Conservation (phyloP, 352 stramenopile species). For the Phytophthora syringae region DNA sequence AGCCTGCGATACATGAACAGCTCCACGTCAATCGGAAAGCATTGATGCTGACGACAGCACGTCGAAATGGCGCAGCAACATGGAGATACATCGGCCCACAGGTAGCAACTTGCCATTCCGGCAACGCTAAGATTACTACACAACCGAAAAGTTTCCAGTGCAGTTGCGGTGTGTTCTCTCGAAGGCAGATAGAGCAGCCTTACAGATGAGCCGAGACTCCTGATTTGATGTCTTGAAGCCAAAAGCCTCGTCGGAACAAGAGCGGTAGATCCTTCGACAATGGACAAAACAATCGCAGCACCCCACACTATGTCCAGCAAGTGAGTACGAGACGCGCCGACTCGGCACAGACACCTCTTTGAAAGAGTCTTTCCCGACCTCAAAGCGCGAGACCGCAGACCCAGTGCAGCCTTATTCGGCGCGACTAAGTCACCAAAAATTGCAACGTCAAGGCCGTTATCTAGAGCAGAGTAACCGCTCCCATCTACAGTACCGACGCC, state of each 20-base stretch:
- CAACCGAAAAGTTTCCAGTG: slow-evolving; percentile 3
- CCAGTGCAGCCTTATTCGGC: not conserved
- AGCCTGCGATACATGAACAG: slow-evolving; percentile 18
- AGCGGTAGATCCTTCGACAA: slow-evolving; percentile 9
- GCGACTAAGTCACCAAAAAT: slow-evolving; percentile 26
- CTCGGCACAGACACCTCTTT: not conserved
- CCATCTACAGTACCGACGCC: slow-evolving; percentile 9
- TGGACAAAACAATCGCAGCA: not conserved
- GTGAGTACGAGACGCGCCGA: slow-evolving; percentile 5
- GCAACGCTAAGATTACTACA: too few species aligned
- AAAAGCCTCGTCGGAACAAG: slow-evolving; percentile 29
- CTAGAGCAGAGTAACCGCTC: slow-evolving; percentile 10
- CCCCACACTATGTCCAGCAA: slow-evolving; percentile 15
- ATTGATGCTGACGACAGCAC: slow-evolving; percentile 21
- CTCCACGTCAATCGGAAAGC: slow-evolving; percentile 8
- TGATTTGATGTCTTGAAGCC: slow-evolving; percentile 21
- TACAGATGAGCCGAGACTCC: slow-evolving; percentile 22
- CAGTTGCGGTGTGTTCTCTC: slow-evolving; percentile 31
- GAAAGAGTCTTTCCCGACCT: not conserved
- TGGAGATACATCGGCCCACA: not conserved
- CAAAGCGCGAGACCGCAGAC: not conserved
- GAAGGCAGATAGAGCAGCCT: slow-evolving; percentile 11
- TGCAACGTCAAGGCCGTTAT: slow-evolving; percentile 27
- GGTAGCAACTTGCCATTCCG: too few species aligned
- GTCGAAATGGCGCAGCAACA: slow-evolving; percentile 16